Evolutionary conservation across 768 basidiomycete genomes (phyloP), one percentile per base, ranked within the genome.

Genomic region (Collybiopsis luxurians): DNA sequence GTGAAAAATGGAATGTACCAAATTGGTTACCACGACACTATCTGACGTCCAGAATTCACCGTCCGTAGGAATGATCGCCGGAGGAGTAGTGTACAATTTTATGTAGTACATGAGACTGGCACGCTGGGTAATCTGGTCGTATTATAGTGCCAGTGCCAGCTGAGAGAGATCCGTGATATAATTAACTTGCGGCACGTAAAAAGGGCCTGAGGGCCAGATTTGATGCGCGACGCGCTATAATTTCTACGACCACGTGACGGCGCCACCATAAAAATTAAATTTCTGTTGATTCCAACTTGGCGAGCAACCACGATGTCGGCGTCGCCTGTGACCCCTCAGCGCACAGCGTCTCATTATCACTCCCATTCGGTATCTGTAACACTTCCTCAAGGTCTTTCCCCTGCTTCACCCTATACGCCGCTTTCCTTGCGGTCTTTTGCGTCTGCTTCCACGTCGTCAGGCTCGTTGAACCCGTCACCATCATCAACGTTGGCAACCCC

Each of bases 401-500:
- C 87, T 23, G 76, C 78, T 53, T 85, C 86, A 19, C 85, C 87
- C 7, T 87, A 86, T 69, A 87, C 86, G 3, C 86, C 87, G 28
- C 76, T 86, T 64, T 87, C 86, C 64, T 76, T 87, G 42, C 82
- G 83, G 60, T 89, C 87, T 5, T 77, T 81, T 59, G 73, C 80
- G 39, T 78, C 79, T 40, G 36, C 51, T 27, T 54, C 53, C 15
- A 42, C 53, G 53, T 54, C 53, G 31, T 44, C 53, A 40, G 51
- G 51, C n/a, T 55, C 53, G 45, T 75, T 82, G 31, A 81, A 78
- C 60, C 75, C 79, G 27, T 72, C 71, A 4, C 67, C 60, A 44
- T 73, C 74, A 4, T 82, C 82, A 6, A 74, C 76, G 2, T 61
- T 89, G 30, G 85, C 81, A 26, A 89, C 88, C 2, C 87, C 87